phyloP scores from a whole-genome alignment of 2,329 filamentous ascomycete genomes.

The Paramyrothecium roridum region DNA sequence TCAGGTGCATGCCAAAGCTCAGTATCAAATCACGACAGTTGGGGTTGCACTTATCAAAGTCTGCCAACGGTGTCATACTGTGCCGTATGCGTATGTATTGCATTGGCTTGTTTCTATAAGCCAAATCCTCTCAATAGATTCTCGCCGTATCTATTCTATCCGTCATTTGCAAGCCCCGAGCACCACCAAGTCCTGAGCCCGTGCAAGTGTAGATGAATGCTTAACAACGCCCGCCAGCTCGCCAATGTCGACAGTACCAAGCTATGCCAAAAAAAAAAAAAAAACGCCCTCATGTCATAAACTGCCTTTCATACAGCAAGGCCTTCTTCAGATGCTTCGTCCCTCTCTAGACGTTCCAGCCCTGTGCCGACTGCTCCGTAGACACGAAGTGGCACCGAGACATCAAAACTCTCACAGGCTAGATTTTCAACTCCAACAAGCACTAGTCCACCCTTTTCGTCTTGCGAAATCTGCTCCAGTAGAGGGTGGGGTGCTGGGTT shows the following conservation, averaged over 20 bases:
- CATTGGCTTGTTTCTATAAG: too few relatives aligned
- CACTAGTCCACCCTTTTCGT: slow-evolving; percentile 72
- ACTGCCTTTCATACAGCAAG: slow-evolving; percentile 29
- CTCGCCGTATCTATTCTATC: too few relatives aligned
- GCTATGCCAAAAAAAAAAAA: background rate
- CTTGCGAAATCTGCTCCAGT: slow-evolving; percentile 75
- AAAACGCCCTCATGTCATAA: background rate
- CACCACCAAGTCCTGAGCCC: too few relatives aligned
- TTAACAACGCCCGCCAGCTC: background rate
- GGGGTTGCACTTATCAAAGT: too few relatives aligned
- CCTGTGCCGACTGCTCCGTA: slow-evolving; percentile 64
- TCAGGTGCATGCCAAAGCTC: too few relatives aligned
- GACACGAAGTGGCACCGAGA: slow-evolving; percentile 78
- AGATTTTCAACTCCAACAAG: slow-evolving; percentile 76
- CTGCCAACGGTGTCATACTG: too few relatives aligned
- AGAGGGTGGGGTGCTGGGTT: slow-evolving; percentile 40
- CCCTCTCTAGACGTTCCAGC: slow-evolving; percentile 52
- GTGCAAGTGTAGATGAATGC: background rate
- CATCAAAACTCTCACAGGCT: slow-evolving; percentile 86
- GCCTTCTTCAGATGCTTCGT: slow-evolving; percentile 49
- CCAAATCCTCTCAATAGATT: too few relatives aligned
- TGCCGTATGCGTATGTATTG: too few relatives aligned
- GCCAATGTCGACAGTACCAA: background rate
- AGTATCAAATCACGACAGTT: too few relatives aligned
- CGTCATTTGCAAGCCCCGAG: too few relatives aligned